Conservation (phyloP, 768 basidiomycete species). For the Suillus hirtellus region DNA sequence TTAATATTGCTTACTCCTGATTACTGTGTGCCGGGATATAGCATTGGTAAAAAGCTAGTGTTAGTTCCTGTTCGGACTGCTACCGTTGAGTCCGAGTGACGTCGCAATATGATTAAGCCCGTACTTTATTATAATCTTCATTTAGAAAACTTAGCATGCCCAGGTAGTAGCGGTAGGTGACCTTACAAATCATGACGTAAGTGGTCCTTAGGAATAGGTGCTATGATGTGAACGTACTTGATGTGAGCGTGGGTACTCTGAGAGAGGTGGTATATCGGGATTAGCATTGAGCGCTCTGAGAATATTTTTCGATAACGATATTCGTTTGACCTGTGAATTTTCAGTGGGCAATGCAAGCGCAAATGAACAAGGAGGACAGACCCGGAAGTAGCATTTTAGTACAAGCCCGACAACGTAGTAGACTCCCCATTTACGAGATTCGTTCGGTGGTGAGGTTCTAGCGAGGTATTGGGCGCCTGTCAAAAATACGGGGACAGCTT, state of each 20-base stretch:
- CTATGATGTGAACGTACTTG: slow-evolving; percentile 51
- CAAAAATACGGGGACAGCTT: neutral
- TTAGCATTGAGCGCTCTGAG: slow-evolving; percentile 86
- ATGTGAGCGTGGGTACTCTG: slow-evolving; percentile 78
- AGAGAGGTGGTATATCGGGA: slow-evolving; percentile 78
- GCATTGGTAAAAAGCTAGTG: slow-evolving; percentile 85
- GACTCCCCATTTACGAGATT: slow-evolving; percentile 86
- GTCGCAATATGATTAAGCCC: slow-evolving; percentile 11
- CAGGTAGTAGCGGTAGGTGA: slow-evolving; percentile 92
- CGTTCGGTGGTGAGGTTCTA: slow-evolving; percentile 66
- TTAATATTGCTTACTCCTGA: slow-evolving; percentile 62
- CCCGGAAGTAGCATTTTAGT: slow-evolving; percentile 94
- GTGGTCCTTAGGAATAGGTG: slow-evolving; percentile 15
- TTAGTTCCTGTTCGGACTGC: slow-evolving; percentile 84
- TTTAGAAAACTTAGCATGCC: slow-evolving; percentile 94
- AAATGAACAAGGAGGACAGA: slow-evolving; percentile 37
- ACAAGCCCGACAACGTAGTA: slow-evolving; percentile 91
- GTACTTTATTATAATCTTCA: slow-evolving; percentile 84
- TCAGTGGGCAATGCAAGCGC: slow-evolving; percentile 8
- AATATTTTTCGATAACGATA: slow-evolving; percentile 90
- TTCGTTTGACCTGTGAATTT: slow-evolving; percentile 72
- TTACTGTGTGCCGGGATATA: slow-evolving; percentile 68
- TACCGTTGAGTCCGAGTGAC: slow-evolving; percentile 7
- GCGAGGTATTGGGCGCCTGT: slow-evolving; percentile 6
- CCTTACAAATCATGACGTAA: slow-evolving; percentile 45